Base-by-base conservation (phyloP, 208 protist genomes). In the Crithidia bombi region DNA sequence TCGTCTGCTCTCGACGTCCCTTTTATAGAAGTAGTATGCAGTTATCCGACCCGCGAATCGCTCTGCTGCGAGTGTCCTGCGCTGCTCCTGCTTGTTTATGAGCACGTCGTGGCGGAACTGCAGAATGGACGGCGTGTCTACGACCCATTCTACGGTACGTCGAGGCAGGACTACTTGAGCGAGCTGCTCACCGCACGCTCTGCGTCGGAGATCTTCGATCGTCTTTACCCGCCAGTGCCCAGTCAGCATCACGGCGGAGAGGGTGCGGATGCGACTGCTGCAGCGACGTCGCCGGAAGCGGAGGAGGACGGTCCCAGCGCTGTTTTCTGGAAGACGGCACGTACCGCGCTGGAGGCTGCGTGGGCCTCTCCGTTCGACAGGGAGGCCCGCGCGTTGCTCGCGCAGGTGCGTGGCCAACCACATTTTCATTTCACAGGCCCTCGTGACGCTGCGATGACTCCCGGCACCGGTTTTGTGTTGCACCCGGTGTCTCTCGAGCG, bases 1-100 rank as follows among this genome's bases (percentile, higher is more conserved):
- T 69, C 62, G 9, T 63, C 71, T 19, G 64, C 41, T 17, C 56
- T 71, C 15, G 64, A 77, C 21, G 64, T 71, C 21, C 55, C 81
- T 1, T 91, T 82, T 43, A 78, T 90, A 43, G 81, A 89, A 44
- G 41, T 76, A 41, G 54, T 95, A 1, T 76, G 89, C 33, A 28
- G 69, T n/a, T 83, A 78, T 66, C 79, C 86, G 1, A 26, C 69
- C 12, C 83, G 91, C 33, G 84, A 91, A 26, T 23, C 19, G 17
- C 79, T 96, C 15, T 73, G 91, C 47, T 33, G 66, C 14, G 75
- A 87, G 43, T 94, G 89, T 49, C 91, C 89, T n/a, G 87, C 91
- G 15, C 68, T 94, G 23, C 65, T 70, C 21, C 58, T 85, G 35
- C 57, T 87, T 7, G 65, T 92, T 6, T 93, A 87, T 58, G 82